Evolutionary conservation across 352 stramenopile species (phyloP), one percentile per base, ranked within the genome.

Genomic region (Thraustochytrium striatum): DNA sequence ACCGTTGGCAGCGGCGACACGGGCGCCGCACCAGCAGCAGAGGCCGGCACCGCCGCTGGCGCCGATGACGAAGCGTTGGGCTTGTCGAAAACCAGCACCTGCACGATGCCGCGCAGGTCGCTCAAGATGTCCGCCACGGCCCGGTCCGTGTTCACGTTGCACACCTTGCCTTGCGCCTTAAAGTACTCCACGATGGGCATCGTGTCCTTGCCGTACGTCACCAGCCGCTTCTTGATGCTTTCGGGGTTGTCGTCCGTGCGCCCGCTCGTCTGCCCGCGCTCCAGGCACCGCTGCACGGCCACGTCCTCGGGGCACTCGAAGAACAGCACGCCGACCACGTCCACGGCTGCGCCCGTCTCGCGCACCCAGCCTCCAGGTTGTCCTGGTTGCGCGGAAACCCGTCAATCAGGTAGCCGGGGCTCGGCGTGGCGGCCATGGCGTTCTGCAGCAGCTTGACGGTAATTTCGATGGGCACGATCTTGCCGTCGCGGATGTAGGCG

Each of bases 301-400:
- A 96, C 90, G 72, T 89, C 89, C 82, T 97, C 91, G 1, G 91
- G 86, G 85, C 91, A 97, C 85, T 97, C 90, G 79, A 88, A 82
- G 61, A 87, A 85, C 11, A 90, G 70, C 35, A 16, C n/a, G 19
- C 73, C 44, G 69, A 68, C 32, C n/a, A 84, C 83, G 36, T 86
- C 41, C n/a, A 82, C 81, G 61, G 85, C 70, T 1, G 21, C 19
- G 36, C 72, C 82, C 79, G 93, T 94, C 88, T 98, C 98, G 73
- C 97, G 89, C 68, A 96, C 96, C 87, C 99, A 99, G 33, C 97
- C 88, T 99, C 96, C 72, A 99, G 95, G 72, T 86, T 86, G 65
- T 87, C 84, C 58, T 80, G 16, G 35, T 84, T 85, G 50, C 84
- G 80, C 21, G 84, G 84, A 52, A 86, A 87, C 16, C 84, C 84